These are phyloP conservation scores for Casaregolazyma lundiana DNA, from an alignment of 1,139 yeast species.

Conservation along the genomic window DNA sequence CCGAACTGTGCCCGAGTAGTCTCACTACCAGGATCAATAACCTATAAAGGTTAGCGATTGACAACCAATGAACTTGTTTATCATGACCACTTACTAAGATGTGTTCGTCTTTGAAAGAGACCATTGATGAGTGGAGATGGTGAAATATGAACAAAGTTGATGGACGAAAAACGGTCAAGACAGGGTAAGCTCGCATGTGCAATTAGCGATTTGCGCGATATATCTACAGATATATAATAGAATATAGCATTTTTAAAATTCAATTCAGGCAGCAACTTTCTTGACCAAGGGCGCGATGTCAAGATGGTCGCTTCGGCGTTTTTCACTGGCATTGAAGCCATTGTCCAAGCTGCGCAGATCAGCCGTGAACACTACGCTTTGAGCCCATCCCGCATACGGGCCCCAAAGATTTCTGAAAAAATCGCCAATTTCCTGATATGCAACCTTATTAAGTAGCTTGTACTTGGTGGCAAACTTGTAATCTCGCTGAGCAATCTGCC, in stretches of 20 bases:
- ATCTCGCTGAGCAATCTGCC: constrained; percentile 81
- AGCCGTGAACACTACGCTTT: constrained; percentile 82
- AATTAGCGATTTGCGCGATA: too few relatives aligned
- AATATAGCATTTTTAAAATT: too few relatives aligned
- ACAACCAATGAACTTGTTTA: too few relatives aligned
- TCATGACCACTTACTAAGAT: constrained; percentile 34
- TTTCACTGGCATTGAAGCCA: constrained; percentile 4
- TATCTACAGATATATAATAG: too few relatives aligned
- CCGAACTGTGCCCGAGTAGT: constrained; percentile 77
- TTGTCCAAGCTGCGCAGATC: constrained; percentile 56
- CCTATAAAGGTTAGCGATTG: constrained; percentile 26
- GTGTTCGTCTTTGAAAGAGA: constrained; percentile 58
- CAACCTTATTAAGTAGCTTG: constrained; percentile 50
- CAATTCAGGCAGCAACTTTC: constrained; percentile 6
- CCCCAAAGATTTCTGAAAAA: constrained; percentile 77
- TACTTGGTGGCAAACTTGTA: constrained; percentile 50
- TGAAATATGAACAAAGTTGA: neutral
- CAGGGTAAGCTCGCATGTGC: too few relatives aligned
- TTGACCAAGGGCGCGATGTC: constrained; percentile 2
- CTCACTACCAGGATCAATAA: constrained; percentile 78
- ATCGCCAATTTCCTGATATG: constrained; percentile 56
- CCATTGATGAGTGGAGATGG: constrained; percentile 36
- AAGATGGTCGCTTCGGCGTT: neutral
- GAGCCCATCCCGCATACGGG: constrained; percentile 96
- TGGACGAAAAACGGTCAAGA: neutral